Evolutionary conservation across 2,329 filamentous ascomycete genomes (phyloP).

Genomic region (Scedosporium minutisporum): DNA sequence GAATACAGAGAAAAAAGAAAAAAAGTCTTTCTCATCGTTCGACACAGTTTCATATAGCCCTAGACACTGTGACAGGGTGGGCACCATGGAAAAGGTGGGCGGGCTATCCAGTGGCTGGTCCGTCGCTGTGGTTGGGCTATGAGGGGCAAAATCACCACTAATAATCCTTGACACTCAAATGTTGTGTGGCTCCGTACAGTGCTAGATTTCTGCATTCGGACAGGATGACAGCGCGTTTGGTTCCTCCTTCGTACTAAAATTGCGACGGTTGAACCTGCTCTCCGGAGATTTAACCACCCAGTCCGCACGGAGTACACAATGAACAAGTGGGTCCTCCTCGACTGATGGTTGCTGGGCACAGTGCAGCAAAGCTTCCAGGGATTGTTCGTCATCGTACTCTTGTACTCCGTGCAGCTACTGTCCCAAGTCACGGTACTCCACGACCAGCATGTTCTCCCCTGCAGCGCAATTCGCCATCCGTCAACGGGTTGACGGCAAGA

Average conservation of each 20-base stretch:
- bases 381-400: background rate
- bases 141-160: background rate
- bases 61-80: slow-evolving; percentile 1
- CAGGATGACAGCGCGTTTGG: background rate
- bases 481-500: background rate
- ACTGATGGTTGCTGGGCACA: background rate
- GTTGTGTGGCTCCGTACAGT: background rate
- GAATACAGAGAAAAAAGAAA: background rate
- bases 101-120: slow-evolving; percentile 1
- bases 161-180: background rate
- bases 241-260: background rate
- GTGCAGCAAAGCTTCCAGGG: background rate
- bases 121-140: background rate
- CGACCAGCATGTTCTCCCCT: background rate
- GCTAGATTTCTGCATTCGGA: background rate
- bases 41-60: background rate
- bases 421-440: background rate
- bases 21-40: slow-evolving; percentile 5
- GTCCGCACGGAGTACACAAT: background rate
- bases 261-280: background rate
- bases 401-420: background rate
- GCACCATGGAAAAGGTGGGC: background rate
- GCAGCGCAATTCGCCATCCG: background rate
- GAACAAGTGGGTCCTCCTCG: background rate
- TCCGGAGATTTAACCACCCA: background rate